Conservation (phyloP, 768 basidiomycete genomes). For the Naganishia randhawae region DNA sequence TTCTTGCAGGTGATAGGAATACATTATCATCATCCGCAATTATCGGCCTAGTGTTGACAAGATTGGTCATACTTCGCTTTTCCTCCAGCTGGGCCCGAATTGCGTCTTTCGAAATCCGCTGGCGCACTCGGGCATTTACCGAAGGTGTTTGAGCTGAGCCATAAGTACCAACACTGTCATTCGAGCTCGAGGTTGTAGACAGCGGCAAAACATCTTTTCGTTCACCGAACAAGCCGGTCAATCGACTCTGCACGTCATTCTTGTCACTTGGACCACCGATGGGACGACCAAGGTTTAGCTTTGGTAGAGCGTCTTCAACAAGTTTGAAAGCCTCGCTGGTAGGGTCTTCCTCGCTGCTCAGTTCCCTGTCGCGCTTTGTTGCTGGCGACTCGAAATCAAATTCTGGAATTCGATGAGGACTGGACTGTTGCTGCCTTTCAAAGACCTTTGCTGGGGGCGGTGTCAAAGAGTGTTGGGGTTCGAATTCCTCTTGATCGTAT, state of each 20-base stretch:
- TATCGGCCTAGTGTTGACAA: constrained; percentile 1
- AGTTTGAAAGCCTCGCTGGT: constrained; percentile 22
- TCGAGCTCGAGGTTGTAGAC: neutral
- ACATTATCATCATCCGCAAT: constrained; percentile 32
- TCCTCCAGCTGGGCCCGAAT: constrained; percentile 46
- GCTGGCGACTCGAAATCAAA: constrained; percentile 36
- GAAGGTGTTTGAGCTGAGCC: neutral
- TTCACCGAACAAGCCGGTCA: constrained; percentile 10
- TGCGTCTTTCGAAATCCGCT: constrained; percentile 48
- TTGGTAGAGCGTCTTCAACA: constrained; percentile 23
- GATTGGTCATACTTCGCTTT: constrained; percentile 30
- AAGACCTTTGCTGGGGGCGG: constrained; percentile 33
- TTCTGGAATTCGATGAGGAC: constrained; percentile 46
- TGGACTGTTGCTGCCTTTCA: constrained; percentile 26
- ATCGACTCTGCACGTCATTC: neutral
- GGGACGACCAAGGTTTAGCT: constrained; percentile 4
- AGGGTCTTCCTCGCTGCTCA: neutral
- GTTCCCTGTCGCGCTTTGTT: neutral
- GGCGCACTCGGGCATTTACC: constrained; percentile 41
- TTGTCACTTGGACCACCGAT: neutral
- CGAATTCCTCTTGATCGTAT: neutral
- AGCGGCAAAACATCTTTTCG: neutral
- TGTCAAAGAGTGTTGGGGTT: constrained; percentile 36
- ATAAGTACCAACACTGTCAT: neutral
- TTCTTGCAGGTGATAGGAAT: constrained; percentile 28